phyloP scores from a whole-genome alignment of 2,329 filamentous ascomycete species.

The Trichocomaceae sp. region DNA sequence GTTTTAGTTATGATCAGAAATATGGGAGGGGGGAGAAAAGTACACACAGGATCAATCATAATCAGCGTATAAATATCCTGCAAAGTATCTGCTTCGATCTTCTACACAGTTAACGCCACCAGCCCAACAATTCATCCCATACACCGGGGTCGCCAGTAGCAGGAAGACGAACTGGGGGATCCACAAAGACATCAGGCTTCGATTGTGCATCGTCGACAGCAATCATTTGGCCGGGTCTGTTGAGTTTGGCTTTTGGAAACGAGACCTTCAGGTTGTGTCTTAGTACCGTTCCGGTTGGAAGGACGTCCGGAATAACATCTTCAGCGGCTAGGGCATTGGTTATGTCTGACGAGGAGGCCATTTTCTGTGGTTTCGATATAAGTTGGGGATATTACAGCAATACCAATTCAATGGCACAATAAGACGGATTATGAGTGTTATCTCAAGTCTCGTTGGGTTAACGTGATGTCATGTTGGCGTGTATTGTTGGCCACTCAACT shows the following conservation, averaged over 20 bases:
- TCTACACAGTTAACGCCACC: not conserved
- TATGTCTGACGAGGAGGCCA: not conserved
- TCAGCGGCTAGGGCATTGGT: conserved; percentile 6
- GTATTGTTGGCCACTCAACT: not conserved
- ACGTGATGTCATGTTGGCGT: conserved; percentile 10
- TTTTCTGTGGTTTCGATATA: not conserved
- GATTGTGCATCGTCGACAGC: conserved; percentile 8
- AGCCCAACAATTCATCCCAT: not conserved
- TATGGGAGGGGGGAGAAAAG: not conserved
- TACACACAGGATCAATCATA: conserved; percentile 8
- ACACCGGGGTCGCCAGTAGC: too few species aligned
- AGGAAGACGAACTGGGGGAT: conserved; percentile 10
- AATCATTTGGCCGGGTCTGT: conserved; percentile 11
- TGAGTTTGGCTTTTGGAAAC: conserved; percentile 4
- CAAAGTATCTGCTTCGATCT: not conserved
- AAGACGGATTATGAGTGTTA: not conserved
- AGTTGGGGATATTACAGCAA: not conserved
- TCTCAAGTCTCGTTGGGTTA: not conserved
- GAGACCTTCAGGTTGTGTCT: conserved; percentile 10
- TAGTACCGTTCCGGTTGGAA: conserved; percentile 4
- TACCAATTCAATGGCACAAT: not conserved
- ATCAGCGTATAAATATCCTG: conserved; percentile 1
- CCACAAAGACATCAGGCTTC: conserved; percentile 10
- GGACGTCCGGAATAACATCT: conserved; percentile 11
- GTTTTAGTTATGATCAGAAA: not conserved